Base-by-base conservation (phyloP, 257 asterid species). In the Capsicum baccatum region DNA sequence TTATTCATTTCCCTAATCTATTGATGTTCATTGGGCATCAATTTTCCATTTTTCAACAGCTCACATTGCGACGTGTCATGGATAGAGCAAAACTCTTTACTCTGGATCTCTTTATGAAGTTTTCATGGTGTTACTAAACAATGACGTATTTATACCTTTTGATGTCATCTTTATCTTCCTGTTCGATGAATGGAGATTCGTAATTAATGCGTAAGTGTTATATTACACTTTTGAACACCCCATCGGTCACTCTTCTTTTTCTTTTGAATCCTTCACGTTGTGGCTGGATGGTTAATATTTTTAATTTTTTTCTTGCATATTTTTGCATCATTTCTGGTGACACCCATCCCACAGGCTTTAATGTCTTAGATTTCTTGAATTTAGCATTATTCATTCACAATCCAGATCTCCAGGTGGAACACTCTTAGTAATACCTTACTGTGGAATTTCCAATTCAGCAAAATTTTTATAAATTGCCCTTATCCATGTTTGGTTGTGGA, bases 41-140 rank as follows among this genome's bases (percentile, higher is more conserved):
- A 58, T 19, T 76, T 26, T 26, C 33, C 33, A 26, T 26, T 26
- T 26, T 88, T 83, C 63, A 50, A 86, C 88, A 90, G 92, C 92
- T 90, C 84, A 87, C 91, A 69, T 81, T 90, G 12, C 89, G 91
- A 69, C 83, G 79, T 58, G 90, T 88, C 86, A 90, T 90, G 92
- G 91, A 90, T 88, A 90, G 85, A 83, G 92, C 91, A 60, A 88
- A 90, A 76, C 88, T 83, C 42, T 87, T 82, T 63, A 87, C 92
- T 90, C 91, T 84, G 91, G 92, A 82, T 84, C 92, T 69, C 90
- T 90, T 60, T 86, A 90, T 62, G 92, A 90, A 87, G 86, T 87
- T 48, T 90, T 91, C 55, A 90, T 90, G 92, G 92, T 90, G 84
- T 80, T 90, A 85, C 89, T 88, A 79, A 90, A 90, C 76, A 90